Evolutionary conservation across 805 yeast genomes (phyloP), one percentile per base, ranked within the genome.

Genomic region (Nematodospora valgi): DNA sequence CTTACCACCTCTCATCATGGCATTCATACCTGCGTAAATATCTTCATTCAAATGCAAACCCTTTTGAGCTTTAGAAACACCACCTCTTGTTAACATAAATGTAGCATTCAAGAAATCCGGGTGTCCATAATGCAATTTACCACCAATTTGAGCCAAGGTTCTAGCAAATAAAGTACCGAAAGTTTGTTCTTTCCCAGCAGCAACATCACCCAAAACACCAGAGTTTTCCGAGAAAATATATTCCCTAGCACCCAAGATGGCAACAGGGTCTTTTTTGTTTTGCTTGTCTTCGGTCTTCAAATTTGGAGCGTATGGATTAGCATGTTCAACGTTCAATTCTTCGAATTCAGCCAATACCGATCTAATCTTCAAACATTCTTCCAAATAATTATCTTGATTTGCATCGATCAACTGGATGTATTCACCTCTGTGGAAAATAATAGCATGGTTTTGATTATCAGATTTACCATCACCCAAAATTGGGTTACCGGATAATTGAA

Each of bases 101-200:
- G 82, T 65, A 8, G 78, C 73, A 48, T 84, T 83, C 49, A 85
- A 63, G 60, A 85, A 82, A 60, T 85, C 94, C 22, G 94, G 94
- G 55, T 85, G 94, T 6, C 94, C 94, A 62, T 85, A 85, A 54
- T 85, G 94, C 33, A 85, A 68, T 53, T 85, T 85, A 20, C 89
- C 91, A 18, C 91, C 93, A 46, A 84, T 74, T 52, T 80, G 81
- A 3, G 91, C 89, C 55, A 84, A 66, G 1, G 93, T 83, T 55
- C 94, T 74, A 0, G 93, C 86, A 59, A 83, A 84, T 38, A 85
- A 68, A 0, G 94, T 85, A 37, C 94, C 93, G 61, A 85, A 85
- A 7, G 93, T 85, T 55, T 85, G 93, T 58, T 85, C 94, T 52
- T 85, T 85, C 31, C 91, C 91, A 10, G 94, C 94, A 14, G 93